phyloP scores from a whole-genome alignment of 306 rosid genomes.

The Malus orientalis region DNA sequence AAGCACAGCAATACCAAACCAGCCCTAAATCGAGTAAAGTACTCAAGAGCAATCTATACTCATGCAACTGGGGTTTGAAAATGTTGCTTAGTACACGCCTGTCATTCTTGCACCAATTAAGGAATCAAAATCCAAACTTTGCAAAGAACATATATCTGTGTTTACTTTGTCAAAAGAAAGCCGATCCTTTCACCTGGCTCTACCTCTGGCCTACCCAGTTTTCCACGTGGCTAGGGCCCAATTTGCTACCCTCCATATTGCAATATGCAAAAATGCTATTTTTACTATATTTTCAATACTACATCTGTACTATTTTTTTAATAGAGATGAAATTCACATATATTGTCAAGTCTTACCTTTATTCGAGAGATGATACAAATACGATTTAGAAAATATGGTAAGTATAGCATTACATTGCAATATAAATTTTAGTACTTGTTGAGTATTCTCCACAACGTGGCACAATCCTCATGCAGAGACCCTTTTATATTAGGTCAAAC shows the following conservation, averaged over 20 bases:
- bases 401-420: too few species aligned
- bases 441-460: not conserved
- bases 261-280: not conserved
- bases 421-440: not conserved
- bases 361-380: too few species aligned
- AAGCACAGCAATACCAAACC: too few species aligned
- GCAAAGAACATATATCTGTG: not conserved
- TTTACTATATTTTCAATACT: too few species aligned
- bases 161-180: not conserved
- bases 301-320: too few species aligned
- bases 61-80: constrained; percentile 9
- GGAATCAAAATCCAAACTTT: not conserved
- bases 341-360: too few species aligned
- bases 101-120: constrained; percentile 14
- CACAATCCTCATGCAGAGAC: not conserved
- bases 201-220: not conserved
- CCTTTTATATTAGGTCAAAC: not conserved
- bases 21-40: not conserved
- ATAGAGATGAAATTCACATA: rapidly evolving
- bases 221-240: not conserved
- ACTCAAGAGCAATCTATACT: constrained; percentile 5
- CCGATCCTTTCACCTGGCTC: not conserved
- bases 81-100: not conserved
- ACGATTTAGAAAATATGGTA: too few species aligned
- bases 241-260: not conserved